Percentiles rank a stretch among this genome's conserved stretches.
phyloP scores from a whole-genome alignment of 768 basidiomycete genomes.

The Cystobasidium tubakii region DNA sequence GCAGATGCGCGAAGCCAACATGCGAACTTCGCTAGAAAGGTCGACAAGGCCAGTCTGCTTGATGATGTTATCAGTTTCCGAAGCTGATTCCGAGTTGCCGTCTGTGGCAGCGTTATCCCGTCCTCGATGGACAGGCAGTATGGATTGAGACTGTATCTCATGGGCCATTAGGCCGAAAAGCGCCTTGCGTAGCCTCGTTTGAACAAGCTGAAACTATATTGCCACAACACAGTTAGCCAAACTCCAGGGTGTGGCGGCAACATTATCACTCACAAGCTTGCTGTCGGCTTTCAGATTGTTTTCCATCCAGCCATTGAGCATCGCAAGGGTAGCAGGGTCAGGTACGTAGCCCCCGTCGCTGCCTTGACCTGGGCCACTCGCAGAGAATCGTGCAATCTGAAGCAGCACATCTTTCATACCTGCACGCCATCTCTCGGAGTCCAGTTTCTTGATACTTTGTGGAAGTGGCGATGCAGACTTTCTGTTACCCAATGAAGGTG shows the following conservation, averaged over 20 bases:
- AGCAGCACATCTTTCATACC: slow-evolving; percentile 64
- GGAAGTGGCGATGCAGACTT: slow-evolving; percentile 3
- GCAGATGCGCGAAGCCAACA: slow-evolving; percentile 65
- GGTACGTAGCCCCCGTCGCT: slow-evolving; percentile 40
- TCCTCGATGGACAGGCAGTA: too few relatives aligned
- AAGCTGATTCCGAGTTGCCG: slow-evolving; percentile 6
- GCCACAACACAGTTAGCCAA: background rate
- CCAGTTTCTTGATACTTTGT: slow-evolving; percentile 38
- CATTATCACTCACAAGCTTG: slow-evolving; percentile 36
- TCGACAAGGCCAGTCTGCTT: slow-evolving; percentile 62
- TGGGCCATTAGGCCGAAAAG: slow-evolving; percentile 27
- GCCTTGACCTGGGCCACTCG: slow-evolving; percentile 52
- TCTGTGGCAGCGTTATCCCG: too few relatives aligned
- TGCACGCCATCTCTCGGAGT: slow-evolving; percentile 53
- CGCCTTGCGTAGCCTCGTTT: slow-evolving; percentile 28
- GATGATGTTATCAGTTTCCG: slow-evolving; percentile 9
- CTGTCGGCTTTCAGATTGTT: slow-evolving; percentile 34
- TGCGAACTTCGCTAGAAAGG: slow-evolving; percentile 63
- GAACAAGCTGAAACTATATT: slow-evolving; percentile 37
- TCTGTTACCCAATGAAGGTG: slow-evolving; percentile 32
- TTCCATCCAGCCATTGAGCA: slow-evolving; percentile 39
- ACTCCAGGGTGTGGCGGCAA: background rate
- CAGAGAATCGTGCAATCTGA: slow-evolving; percentile 57
- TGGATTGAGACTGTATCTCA: slow-evolving; percentile 33
- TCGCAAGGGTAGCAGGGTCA: slow-evolving; percentile 7